Conservation (phyloP, 2,329 filamentous ascomycete species). For the Cladorrhinum sp. region DNA sequence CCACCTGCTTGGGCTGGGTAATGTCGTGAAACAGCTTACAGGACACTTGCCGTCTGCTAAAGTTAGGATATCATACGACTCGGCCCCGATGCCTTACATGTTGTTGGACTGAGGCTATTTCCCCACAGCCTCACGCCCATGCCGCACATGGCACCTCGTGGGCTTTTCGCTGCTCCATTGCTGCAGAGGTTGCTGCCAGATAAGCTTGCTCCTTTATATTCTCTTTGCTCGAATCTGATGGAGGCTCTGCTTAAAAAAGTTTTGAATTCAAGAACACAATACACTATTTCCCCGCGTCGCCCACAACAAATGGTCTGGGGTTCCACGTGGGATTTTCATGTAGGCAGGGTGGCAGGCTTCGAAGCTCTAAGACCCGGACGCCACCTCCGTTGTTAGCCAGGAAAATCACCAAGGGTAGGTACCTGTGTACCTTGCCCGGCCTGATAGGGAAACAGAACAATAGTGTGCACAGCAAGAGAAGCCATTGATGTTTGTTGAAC, state of each 20-base stretch:
- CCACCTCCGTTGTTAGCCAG: background rate
- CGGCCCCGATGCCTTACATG: background rate
- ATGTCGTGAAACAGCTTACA: background rate
- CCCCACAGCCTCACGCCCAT: background rate
- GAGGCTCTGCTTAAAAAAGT: too few species aligned
- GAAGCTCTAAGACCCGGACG: background rate
- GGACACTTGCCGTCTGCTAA: background rate
- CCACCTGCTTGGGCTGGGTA: background rate
- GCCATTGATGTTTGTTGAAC: background rate
- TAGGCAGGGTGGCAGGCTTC: too few species aligned
- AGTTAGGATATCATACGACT: conserved; percentile 7
- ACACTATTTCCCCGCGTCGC: too few species aligned
- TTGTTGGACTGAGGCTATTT: background rate
- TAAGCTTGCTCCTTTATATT: too few species aligned
- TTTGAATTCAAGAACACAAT: too few species aligned
- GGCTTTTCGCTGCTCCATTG: background rate
- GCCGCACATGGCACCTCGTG: background rate
- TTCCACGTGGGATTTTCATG: too few species aligned
- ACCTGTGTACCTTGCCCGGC: background rate
- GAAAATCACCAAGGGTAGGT: background rate
- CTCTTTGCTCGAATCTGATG: background rate
- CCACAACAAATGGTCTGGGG: too few species aligned
- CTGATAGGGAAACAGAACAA: background rate
- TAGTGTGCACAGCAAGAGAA: too few species aligned
- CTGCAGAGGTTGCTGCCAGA: background rate